phyloP scores from a whole-genome alignment of 352 stramenopile genomes.

The Pythium aphanidermatum region DNA sequence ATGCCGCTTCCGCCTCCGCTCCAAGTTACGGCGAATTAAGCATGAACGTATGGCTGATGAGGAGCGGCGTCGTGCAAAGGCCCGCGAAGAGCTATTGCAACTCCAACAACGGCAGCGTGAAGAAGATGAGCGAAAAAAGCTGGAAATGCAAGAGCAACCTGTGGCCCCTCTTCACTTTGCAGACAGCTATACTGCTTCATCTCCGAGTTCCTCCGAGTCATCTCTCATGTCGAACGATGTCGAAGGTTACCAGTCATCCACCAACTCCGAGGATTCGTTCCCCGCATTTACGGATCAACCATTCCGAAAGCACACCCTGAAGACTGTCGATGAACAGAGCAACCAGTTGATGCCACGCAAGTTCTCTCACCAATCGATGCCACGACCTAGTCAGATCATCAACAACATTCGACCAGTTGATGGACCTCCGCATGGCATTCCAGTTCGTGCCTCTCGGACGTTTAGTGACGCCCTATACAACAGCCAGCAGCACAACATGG shows the following conservation, averaged over 20 bases:
- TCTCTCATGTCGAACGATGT: constrained; percentile 70
- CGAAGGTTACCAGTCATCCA: constrained; percentile 56
- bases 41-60: constrained; percentile 12
- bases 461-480: constrained; percentile 36
- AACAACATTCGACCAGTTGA: constrained; percentile 55
- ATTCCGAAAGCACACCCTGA: constrained; percentile 57
- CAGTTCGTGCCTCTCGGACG: constrained; percentile 32
- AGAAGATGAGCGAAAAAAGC: constrained; percentile 10
- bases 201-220: constrained; percentile 47
- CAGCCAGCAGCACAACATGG: constrained; percentile 23
- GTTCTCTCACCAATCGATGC: constrained; percentile 20
- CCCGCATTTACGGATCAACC: constrained; percentile 34
- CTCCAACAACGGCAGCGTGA: constrained; percentile 9
- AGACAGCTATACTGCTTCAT: constrained; percentile 69
- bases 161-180: constrained; percentile 34
- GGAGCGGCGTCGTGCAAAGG: constrained; percentile 7
- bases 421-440: constrained; percentile 24
- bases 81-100: constrained; percentile 10
- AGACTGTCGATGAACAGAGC: constrained; percentile 66
- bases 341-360: constrained; percentile 45
- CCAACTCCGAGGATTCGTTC: constrained; percentile 61
- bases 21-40: constrained; percentile 16
- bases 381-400: constrained; percentile 27
- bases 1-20: constrained; percentile 59
- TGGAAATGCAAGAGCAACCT: constrained; percentile 8